These are phyloP conservation scores for Globisporangium lucens DNA, from an alignment of 352 stramenopile species.

Conservation along the genomic window DNA sequence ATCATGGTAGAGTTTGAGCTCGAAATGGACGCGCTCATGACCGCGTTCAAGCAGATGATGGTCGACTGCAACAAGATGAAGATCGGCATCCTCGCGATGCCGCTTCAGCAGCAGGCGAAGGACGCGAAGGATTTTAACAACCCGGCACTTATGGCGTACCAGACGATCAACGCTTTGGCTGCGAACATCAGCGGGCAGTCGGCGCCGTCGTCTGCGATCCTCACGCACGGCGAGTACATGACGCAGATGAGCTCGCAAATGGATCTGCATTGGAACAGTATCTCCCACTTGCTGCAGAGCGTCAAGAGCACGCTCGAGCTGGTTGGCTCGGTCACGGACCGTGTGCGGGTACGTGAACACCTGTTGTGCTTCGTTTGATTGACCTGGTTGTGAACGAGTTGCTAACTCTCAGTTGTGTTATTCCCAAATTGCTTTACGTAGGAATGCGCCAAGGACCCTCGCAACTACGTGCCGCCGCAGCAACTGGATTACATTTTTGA, in stretches of 20 bases:
- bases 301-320: slow-evolving; percentile 70
- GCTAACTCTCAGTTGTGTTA: background rate
- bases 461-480: slow-evolving; percentile 66
- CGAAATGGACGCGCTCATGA: slow-evolving; percentile 64
- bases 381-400: background rate
- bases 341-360: slow-evolving; percentile 50
- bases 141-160: slow-evolving; percentile 68
- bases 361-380: background rate
- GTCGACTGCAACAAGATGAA: slow-evolving; percentile 81
- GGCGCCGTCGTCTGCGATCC: slow-evolving; percentile 65
- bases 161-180: slow-evolving; percentile 78
- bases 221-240: slow-evolving; percentile 86
- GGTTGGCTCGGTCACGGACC: slow-evolving; percentile 55
- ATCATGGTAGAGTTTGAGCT: slow-evolving; percentile 61
- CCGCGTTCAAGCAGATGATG: slow-evolving; percentile 75
- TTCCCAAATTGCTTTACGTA: slow-evolving; percentile 21
- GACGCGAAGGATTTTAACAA: slow-evolving; percentile 69
- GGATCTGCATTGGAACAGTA: slow-evolving; percentile 86
- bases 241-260: slow-evolving; percentile 81
- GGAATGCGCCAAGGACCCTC: slow-evolving; percentile 67
- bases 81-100: slow-evolving; percentile 71
- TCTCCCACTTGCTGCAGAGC: slow-evolving; percentile 78
- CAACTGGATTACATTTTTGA: slow-evolving; percentile 90
- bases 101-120: slow-evolving; percentile 42
- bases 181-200: slow-evolving; percentile 59